phyloP scores from a whole-genome alignment of 2,329 filamentous ascomycete genomes.

The Tricladium varicosporioides region DNA sequence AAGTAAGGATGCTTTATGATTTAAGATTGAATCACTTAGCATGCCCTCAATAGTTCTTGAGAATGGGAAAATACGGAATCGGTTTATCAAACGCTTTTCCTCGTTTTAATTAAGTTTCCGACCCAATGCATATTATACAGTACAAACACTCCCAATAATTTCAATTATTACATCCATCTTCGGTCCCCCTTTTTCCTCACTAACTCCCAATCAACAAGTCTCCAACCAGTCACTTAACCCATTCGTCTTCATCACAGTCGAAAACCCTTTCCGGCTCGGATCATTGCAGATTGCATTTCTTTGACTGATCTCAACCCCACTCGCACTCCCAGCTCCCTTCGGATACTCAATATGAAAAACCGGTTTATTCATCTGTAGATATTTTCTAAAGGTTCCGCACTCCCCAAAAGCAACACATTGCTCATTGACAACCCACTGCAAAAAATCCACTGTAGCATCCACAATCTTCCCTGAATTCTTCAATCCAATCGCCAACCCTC shows the following conservation, averaged over 20 bases:
- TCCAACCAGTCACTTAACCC: constrained; percentile 20
- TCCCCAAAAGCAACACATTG: constrained; percentile 62
- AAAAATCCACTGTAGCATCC: constrained; percentile 42
- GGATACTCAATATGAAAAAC: constrained; percentile 76
- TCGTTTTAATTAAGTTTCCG: no score
- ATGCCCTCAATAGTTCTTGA: no score
- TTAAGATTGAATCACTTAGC: no score
- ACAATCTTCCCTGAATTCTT: constrained; percentile 69
- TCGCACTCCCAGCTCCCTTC: constrained; percentile 27
- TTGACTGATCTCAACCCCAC: neutral
- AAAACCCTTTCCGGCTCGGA: constrained; percentile 8
- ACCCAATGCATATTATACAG: neutral
- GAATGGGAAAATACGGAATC: no score
- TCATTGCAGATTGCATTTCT: constrained; percentile 3
- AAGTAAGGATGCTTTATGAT: no score
- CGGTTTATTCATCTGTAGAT: constrained; percentile 60
- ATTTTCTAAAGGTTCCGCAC: constrained; percentile 56
- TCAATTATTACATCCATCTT: neutral
- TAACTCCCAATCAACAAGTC: neutral
- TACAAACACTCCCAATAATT: neutral
- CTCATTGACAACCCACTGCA: constrained; percentile 70
- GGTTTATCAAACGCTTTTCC: no score
- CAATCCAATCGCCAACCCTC: constrained; percentile 61
- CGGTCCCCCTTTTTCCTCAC: neutral
- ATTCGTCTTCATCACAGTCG: constrained; percentile 17